Evolutionary conservation across 306 rosid species (phyloP), one percentile per base, ranked within the genome.

Genomic region (Vachellia collinsii): DNA sequence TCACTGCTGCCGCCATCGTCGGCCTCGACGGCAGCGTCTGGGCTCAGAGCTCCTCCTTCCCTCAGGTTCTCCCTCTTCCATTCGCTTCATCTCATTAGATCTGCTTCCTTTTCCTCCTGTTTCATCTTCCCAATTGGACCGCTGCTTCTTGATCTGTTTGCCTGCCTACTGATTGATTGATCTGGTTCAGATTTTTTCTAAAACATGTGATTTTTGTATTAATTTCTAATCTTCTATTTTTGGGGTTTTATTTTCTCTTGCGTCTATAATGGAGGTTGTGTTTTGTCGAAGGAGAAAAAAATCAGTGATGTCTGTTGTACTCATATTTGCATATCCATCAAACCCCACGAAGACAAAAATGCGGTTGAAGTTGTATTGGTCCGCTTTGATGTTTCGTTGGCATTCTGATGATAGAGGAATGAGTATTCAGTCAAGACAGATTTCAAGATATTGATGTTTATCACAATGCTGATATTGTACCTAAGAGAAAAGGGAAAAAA

Each of bases 1-100:
- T 89, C 78, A 6, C 86, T 61, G 61, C 91, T 75, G 84, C 93
- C 22, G 89, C 93, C 74, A 86, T 89, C 72, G 11, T 86, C 70
- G 93, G 91, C 71, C 89, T 22, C 77, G 93, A 89, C 70, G 93
- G 84, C 14, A 77, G 82, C 66, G 84, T 87, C 38, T 89, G 93
- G 93, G 91, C 91, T 7, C 85, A 89, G 83, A 87, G 89, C 84
- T 4, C 87, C 44, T 74, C 4, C 46, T 89, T 87, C 86, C 93
- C 93, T 51, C 72, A 85, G 90, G 93, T 41, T 11, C 34, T 36
- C 56, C 65, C 75, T 72, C 23, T 2, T 22, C 10, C 16, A 2
- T 43, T 22, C 34, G 11, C n/a, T 2, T 65, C 3, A 14, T 7
- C 69, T 63, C 4, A 63, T 16, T 16, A 37, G 46, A 65, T 65